phyloP scores from a whole-genome alignment of 768 basidiomycete genomes.

The Suillus spraguei region DNA sequence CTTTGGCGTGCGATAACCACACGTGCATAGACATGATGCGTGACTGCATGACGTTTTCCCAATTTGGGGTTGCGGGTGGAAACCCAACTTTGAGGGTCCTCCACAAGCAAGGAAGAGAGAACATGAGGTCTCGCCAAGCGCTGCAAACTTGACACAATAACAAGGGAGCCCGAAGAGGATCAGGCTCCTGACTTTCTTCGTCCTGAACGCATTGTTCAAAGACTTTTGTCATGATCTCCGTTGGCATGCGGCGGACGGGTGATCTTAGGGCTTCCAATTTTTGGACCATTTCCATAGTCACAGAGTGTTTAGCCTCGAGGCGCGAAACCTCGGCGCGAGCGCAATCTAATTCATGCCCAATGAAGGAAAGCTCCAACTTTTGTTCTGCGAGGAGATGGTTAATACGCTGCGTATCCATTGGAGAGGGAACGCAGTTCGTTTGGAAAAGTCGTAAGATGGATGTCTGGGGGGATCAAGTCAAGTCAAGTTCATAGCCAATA shows the following conservation, averaged over 20 bases:
- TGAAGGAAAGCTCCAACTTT: conserved; percentile 16
- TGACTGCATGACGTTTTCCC: conserved; percentile 29
- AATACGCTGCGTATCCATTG: conserved; percentile 22
- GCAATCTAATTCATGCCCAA: conserved; percentile 22
- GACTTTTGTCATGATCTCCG: conserved; percentile 29
- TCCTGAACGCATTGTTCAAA: conserved; percentile 27
- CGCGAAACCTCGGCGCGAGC: conserved; percentile 23
- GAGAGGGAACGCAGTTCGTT: conserved; percentile 31
- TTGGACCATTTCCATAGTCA: conserved; percentile 18
- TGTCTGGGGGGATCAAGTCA: conserved; percentile 13
- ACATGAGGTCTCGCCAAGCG: conserved; percentile 32
- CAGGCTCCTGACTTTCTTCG: conserved; percentile 12
- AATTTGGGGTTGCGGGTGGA: conserved; percentile 21
- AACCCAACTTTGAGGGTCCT: conserved; percentile 25
- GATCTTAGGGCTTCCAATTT: conserved; percentile 31
- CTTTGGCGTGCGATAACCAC: conserved; percentile 33
- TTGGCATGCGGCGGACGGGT: conserved; percentile 34
- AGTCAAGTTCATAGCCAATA: background rate
- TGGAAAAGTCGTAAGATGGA: conserved; percentile 31
- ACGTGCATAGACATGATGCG: conserved; percentile 30
- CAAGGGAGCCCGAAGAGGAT: conserved; percentile 23
- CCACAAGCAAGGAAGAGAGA: conserved; percentile 32
- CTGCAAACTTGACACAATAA: conserved; percentile 33
- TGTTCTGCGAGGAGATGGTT: conserved; percentile 20
- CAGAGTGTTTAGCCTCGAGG: conserved; percentile 22